A percentile compares a stretch with the other conserved stretches of the same genome.
phyloP scores from a whole-genome alignment of 202 grass and related monocot genomes.

The Panicum hallii region DNA sequence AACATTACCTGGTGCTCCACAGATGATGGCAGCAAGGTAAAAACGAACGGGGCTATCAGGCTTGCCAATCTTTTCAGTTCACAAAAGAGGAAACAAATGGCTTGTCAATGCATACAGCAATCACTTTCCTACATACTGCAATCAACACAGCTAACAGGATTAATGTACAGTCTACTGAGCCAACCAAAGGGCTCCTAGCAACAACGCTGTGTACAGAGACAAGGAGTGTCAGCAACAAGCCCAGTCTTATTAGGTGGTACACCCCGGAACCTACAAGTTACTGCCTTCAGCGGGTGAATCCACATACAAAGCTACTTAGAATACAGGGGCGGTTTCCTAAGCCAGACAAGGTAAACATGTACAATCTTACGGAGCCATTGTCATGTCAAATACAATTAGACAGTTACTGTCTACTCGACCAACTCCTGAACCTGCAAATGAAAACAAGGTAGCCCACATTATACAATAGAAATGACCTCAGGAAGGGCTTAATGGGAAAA shows the following conservation, averaged over 20 bases:
- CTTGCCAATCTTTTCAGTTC: neutral
- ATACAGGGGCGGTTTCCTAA: conserved; percentile 43
- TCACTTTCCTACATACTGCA: conserved; percentile 44
- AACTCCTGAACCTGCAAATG: conserved; percentile 57
- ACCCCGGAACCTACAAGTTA: conserved; percentile 42
- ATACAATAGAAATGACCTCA: conserved; percentile 20
- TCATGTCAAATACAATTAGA: conserved; percentile 58
- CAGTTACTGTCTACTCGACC: conserved; percentile 44
- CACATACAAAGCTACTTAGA: conserved; percentile 17
- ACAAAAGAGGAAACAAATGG: neutral
- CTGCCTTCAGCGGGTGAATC: conserved; percentile 40
- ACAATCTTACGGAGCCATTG: conserved; percentile 53
- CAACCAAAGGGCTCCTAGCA: conserved; percentile 32
- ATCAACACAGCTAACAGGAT: conserved; percentile 37
- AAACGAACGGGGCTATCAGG: neutral
- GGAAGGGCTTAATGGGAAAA: no score
- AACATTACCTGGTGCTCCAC: neutral
- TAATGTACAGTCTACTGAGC: conserved; percentile 54
- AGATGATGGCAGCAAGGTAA: neutral
- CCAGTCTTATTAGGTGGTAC: conserved; percentile 44
- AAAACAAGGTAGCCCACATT: conserved; percentile 34
- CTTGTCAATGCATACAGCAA: conserved; percentile 43
- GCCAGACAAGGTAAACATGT: conserved; percentile 48
- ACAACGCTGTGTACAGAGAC: conserved; percentile 17
- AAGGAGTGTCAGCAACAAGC: conserved; percentile 40